Base-by-base conservation (phyloP, 371 early-diverging fungal genomes). In the Batkoa obscura region DNA sequence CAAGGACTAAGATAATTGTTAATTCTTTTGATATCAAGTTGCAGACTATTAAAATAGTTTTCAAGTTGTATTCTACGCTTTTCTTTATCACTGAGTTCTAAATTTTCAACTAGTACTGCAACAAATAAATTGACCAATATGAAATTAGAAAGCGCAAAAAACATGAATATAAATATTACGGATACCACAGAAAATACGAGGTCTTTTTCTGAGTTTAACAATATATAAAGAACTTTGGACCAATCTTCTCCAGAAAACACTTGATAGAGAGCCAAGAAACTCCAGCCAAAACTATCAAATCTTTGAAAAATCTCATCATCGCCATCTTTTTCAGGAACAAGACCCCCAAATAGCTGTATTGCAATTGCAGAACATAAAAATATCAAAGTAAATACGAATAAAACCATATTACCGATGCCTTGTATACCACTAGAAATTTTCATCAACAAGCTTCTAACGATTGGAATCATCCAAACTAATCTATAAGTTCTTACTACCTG, bases 201-300 rank as follows among this genome's bases (percentile, higher is more conserved):
- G n/a, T n/a, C n/a, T n/a, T n/a, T n/a, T n/a, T n/a, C n/a, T n/a
- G n/a, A n/a, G n/a, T n/a, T n/a, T n/a, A n/a, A n/a, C n/a, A n/a
- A n/a, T n/a, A n/a, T n/a, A n/a, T n/a, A 78, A 8, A 82, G 56
- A 8, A 79, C 70, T 9, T 71, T 72, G 0, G 80, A 76, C 82
- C 82, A 82, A 61, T 80, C 72, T 56, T 79, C 79, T 33, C 79
- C 80, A 30, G 80, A 79, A 61, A 82, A 79, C 10, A 82, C 55
- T 76, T 76, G 59, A 31, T 47, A 56, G 39, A 49, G 37, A 2
- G 50, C 42, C 31, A 55, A 31, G n/a, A 55, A 55, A 32, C 39
- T 38, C 55, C 55, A 55, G 5, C 37, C 38, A n/a, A 48, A 12
- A n/a, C 47, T 47, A 31, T 49, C 23, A 43, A 55, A 55, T 15